Conservation (phyloP, 1,139 yeast species). For the Yamadazyma oceani region DNA sequence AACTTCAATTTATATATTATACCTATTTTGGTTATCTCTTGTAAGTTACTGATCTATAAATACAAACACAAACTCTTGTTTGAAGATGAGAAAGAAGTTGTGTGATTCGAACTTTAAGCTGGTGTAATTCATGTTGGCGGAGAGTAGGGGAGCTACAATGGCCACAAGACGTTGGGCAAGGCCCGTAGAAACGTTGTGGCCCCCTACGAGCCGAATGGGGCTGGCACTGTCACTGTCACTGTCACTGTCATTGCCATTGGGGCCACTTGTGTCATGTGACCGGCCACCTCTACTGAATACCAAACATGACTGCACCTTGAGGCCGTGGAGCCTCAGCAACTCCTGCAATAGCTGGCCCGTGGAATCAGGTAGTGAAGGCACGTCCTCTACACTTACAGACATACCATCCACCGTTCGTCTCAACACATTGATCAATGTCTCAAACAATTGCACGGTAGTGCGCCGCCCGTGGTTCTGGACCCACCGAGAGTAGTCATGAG, state of each 20-base stretch:
- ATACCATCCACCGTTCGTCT: no score
- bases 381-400: background rate
- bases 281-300: no score
- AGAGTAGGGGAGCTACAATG: conserved; percentile 7
- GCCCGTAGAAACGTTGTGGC: background rate
- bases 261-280: background rate
- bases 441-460: no score
- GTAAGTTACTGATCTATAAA: conserved; percentile 5
- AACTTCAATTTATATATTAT: no score
- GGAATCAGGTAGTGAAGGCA: background rate
- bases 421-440: no score
- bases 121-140: conserved; percentile 10
- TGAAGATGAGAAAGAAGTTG: conserved; percentile 8
- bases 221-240: no score
- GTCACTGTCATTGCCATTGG: background rate
- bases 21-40: no score
- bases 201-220: background rate
- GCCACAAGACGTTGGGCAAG: background rate
- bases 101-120: conserved; percentile 7
- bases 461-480: no score
- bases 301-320: no score
- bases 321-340: no score
- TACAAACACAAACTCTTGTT: conserved; percentile 12
- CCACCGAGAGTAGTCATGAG: no score
- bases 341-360: no score